A percentile compares a stretch with the other conserved stretches of the same genome.
Conservation (phyloP, 2,329 filamentous ascomycete genomes). For the Curvularia hawaiiensis region DNA sequence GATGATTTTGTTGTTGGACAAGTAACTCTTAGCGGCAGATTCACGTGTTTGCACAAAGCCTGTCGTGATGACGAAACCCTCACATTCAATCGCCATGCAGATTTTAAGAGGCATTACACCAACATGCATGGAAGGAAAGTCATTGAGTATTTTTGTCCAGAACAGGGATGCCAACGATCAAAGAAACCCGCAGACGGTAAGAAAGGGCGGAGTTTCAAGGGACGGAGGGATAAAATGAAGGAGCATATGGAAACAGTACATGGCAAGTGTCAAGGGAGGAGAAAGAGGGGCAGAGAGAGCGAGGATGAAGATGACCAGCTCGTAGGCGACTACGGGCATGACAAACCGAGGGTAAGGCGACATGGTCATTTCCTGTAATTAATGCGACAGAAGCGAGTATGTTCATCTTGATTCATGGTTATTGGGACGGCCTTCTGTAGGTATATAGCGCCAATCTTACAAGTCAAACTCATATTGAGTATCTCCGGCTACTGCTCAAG, state of each 20-base stretch:
- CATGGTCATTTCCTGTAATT: not conserved
- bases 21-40: constrained; percentile 30
- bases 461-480: not conserved
- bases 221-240: constrained; percentile 38
- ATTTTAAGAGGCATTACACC: constrained; percentile 37
- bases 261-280: constrained; percentile 14
- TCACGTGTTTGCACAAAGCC: constrained; percentile 27
- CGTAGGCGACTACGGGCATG: not conserved
- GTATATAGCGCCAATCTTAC: not conserved
- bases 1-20: constrained; percentile 28
- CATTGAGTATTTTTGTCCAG: constrained; percentile 31
- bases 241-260: constrained; percentile 38
- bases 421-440: not conserved
- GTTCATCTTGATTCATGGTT: not conserved
- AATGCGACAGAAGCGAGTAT: too few relatives aligned
- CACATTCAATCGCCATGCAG: constrained; percentile 38
- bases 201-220: constrained; percentile 35
- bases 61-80: constrained; percentile 21
- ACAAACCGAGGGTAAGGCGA: not conserved
- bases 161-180: constrained; percentile 28
- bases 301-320: not conserved
- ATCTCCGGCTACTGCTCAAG: not conserved
- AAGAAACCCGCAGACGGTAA: constrained; percentile 18
- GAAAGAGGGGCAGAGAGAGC: not conserved
- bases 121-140: constrained; percentile 24